Evolutionary conservation across 78 protist species (phyloP).

Genomic region (Parvularia atlantis): DNA sequence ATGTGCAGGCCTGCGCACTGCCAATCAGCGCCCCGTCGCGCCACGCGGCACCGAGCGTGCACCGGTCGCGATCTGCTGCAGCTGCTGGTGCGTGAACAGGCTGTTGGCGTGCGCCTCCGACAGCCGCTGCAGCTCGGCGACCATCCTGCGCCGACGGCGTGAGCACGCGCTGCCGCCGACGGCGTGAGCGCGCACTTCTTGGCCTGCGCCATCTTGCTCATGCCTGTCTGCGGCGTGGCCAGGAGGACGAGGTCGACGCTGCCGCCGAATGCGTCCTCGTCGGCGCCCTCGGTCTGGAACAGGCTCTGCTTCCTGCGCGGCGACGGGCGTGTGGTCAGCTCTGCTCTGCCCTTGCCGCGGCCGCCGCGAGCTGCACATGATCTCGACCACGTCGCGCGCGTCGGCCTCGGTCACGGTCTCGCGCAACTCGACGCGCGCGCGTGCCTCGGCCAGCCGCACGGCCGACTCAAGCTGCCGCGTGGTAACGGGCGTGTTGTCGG

Average conservation of each 20-base stretch:
- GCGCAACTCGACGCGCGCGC: slow-evolving; percentile 87
- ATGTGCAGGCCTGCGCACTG: not conserved
- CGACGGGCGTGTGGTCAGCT: not conserved
- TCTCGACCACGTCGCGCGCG: slow-evolving; percentile 43
- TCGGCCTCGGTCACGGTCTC: slow-evolving; percentile 56
- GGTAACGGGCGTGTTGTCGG: slow-evolving; percentile 71
- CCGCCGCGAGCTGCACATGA: slow-evolving; percentile 2
- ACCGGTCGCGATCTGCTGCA: not conserved
- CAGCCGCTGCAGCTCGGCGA: not conserved
- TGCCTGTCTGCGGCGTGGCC: not conserved
- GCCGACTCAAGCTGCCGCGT: slow-evolving; percentile 85
- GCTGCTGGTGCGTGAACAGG: not conserved
- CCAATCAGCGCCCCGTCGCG: not conserved
- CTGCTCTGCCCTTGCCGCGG: not conserved
- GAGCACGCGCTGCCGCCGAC: no score
- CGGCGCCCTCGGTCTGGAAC: not conserved
- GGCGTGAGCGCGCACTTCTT: slow-evolving; percentile 8
- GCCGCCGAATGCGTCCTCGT: not conserved
- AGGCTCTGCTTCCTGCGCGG: not conserved
- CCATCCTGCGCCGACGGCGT: not conserved
- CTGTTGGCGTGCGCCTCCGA: not conserved
- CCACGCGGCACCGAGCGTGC: not conserved
- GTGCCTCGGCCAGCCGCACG: slow-evolving; percentile 86
- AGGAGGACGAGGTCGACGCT: no score
- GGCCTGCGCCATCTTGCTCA: slow-evolving; percentile 3